A percentile compares a stretch with the other conserved stretches of the same genome.
phyloP scores from a whole-genome alignment of 1,284 basidiomycete species.

The Inonotus obliquus region DNA sequence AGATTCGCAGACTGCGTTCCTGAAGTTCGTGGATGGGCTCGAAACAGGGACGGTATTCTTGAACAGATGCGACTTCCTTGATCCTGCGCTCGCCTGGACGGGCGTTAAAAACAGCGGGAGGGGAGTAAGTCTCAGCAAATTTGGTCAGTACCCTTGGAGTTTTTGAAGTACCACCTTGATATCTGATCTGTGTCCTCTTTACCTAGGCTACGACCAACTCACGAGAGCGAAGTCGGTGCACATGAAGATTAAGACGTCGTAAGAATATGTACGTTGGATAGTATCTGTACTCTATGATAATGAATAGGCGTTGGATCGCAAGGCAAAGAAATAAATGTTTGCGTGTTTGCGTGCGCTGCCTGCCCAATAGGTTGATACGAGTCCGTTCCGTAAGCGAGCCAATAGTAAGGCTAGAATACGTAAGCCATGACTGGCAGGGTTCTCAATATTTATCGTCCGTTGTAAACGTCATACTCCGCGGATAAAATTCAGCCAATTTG shows the following conservation, averaged over 20 bases:
- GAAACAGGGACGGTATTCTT: slow-evolving; percentile 91
- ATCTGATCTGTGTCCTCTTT: background rate
- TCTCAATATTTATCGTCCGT: background rate
- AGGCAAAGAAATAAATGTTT: too few species aligned
- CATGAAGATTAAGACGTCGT: slow-evolving; percentile 24
- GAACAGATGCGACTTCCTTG: slow-evolving; percentile 86
- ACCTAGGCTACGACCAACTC: slow-evolving; percentile 34
- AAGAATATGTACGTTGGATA: too few species aligned
- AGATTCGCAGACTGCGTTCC: slow-evolving; percentile 64
- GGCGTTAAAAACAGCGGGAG: slow-evolving; percentile 92
- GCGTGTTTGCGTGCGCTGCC: too few species aligned
- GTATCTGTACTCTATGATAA: too few species aligned
- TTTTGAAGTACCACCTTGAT: background rate
- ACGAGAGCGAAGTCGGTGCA: slow-evolving; percentile 34
- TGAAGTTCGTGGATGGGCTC: slow-evolving; percentile 66
- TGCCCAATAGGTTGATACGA: background rate
- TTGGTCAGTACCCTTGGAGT: slow-evolving; percentile 52
- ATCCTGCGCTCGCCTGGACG: slow-evolving; percentile 91
- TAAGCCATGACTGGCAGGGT: background rate
- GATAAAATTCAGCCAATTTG: too few species aligned
- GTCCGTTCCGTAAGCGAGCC: background rate
- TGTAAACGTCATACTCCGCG: background rate
- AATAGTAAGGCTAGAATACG: background rate
- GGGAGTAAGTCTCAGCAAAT: slow-evolving; percentile 85
- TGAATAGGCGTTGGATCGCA: too few species aligned